Evolutionary conservation across 306 rosid species (phyloP).

Genomic region (Prosopis cineraria): DNA sequence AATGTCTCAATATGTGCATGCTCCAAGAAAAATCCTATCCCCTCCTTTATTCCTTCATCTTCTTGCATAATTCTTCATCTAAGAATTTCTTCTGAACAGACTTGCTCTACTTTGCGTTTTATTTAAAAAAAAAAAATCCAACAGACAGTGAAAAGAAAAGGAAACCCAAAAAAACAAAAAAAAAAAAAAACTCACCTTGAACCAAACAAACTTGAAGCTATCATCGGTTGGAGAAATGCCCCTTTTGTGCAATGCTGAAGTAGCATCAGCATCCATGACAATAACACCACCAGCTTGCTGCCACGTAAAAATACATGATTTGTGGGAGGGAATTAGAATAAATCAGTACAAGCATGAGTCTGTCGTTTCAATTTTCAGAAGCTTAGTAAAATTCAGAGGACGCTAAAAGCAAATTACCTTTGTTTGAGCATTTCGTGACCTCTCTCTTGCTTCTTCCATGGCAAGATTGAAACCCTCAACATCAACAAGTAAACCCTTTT

Average conservation of each 20-base stretch:
- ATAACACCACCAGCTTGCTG: constrained; percentile 96
- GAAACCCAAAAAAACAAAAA: no score
- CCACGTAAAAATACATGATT: constrained; percentile 28
- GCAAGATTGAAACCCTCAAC: constrained; percentile 72
- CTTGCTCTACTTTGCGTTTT: not conserved
- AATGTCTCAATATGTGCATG: not conserved
- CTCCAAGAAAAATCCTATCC: not conserved
- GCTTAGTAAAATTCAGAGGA: constrained; percentile 8
- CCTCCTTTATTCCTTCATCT: not conserved
- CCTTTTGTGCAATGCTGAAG: constrained; percentile 72
- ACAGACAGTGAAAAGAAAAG: not conserved
- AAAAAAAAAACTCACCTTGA: constrained; percentile 59
- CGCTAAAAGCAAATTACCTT: constrained; percentile 54
- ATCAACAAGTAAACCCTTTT: constrained; percentile 78
- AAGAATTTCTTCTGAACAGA: not conserved
- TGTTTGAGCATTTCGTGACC: constrained; percentile 90
- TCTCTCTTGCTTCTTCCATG: constrained; percentile 94
- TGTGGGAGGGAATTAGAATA: constrained; percentile 14
- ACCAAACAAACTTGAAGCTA: constrained; percentile 80
- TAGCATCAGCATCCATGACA: constrained; percentile 92
- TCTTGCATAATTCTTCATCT: not conserved
- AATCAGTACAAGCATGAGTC: not conserved
- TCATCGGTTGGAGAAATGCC: constrained; percentile 81
- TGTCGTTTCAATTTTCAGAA: not conserved
- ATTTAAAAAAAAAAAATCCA: not conserved